Evolutionary conservation across 1,284 basidiomycete species (phyloP), one percentile per base, ranked within the genome.

Genomic region (Apiotrichum gamsii): DNA sequence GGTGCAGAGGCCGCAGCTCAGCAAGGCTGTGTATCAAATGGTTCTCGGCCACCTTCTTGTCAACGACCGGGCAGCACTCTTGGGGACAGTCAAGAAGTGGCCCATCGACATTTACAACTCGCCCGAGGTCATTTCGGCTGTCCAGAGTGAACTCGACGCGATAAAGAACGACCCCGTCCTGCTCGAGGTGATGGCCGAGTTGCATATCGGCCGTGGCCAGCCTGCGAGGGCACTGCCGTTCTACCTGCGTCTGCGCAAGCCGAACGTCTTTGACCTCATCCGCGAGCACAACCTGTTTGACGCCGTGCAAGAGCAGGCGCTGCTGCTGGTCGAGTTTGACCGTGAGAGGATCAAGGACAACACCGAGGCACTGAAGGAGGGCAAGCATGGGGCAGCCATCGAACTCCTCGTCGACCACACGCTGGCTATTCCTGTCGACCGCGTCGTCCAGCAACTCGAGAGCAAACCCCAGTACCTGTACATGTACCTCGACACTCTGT

Each of bases 191-290:
- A 76, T 98, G 18, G 89, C 88, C 0, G 91, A 97, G 65, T 75
- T 98, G 83, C 90, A 90, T 69, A 82, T 85, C 20, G 76, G 82
- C 13, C 91, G 94, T 58, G 82, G 86, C 3, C 91, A 97, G 73
- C 90, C 89, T 0, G 90, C 88, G 20, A 93, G 94, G 72, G 95
- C 94, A 0, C 74, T 99, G 2, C 86, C 88, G 0, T 97, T 83
- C 74, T 89, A 85, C 72, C 78, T 98, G 10, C 81, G 87, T 3
- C 75, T 98, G 13, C 82, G 91, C 9, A 78, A 85, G 40, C 82
- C 90, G 3, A 85, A 90, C 57, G 93, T 97, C 2, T 96, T 99
- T 66, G 86, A 93, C 56, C 83, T 98, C 44, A 96, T 99, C 56
- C 79, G 86, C 35, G 90, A 96, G 47, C 79, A 97, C 68, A 95